Conservation (phyloP, 1,284 basidiomycete genomes). For the Pseudozyma pruni region DNA sequence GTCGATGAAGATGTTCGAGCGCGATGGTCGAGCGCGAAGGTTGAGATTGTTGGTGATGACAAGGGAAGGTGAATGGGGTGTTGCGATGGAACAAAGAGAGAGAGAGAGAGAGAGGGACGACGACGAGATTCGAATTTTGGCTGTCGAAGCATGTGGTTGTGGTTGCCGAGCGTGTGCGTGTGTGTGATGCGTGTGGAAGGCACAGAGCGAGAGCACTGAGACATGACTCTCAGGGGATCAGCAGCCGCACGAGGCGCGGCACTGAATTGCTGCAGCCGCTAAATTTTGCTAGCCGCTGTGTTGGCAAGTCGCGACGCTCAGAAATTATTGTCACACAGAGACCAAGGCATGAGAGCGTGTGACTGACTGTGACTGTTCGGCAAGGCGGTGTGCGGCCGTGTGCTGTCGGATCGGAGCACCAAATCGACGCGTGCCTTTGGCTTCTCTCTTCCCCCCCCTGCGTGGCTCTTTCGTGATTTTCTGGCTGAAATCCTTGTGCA, state of each 20-base stretch:
- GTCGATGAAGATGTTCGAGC: too few relatives aligned
- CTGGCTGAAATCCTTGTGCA: background rate
- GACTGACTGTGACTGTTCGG: background rate
- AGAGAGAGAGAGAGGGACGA: background rate
- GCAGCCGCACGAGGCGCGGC: background rate
- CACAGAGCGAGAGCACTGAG: background rate
- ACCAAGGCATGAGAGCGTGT: background rate
- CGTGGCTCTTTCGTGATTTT: too few relatives aligned
- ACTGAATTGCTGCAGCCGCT: too few relatives aligned
- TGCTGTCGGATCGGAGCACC: slow-evolving; percentile 30
- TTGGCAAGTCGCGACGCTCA: slow-evolving; percentile 1
- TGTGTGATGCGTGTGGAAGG: background rate
- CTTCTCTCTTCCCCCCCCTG: background rate
- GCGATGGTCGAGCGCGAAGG: too few relatives aligned
- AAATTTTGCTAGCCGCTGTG: background rate
- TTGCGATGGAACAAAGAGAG: background rate
- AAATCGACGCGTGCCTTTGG: slow-evolving; percentile 7
- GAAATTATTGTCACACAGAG: background rate
- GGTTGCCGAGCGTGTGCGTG: background rate
- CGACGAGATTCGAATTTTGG: background rate
- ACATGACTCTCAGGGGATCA: background rate
- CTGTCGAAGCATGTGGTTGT: too few relatives aligned
- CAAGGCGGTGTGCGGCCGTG: background rate
- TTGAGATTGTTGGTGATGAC: too few relatives aligned
- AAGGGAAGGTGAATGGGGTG: background rate